A percentile compares a stretch with the other conserved stretches of the same genome.
Evolutionary conservation across 495 filamentous ascomycete species (phyloP).

Genomic region (Aspergillus panamensis): DNA sequence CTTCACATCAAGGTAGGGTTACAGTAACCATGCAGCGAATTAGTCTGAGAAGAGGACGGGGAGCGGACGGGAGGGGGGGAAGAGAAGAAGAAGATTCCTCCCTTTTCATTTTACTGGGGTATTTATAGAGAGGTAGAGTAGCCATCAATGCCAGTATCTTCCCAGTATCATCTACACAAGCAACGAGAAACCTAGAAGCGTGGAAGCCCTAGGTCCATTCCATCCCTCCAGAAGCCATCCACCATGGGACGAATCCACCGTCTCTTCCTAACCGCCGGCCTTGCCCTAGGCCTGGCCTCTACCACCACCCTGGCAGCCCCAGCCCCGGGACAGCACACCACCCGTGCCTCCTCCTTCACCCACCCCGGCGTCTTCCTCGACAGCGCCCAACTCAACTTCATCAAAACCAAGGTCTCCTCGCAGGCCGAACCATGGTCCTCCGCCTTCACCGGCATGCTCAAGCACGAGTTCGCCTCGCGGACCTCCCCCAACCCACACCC

Average conservation of each 20-base stretch:
- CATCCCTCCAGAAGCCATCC: not conserved
- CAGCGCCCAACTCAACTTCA: not conserved
- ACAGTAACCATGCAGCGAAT: not conserved
- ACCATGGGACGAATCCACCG: not conserved
- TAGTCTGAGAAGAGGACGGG: not conserved
- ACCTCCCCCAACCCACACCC: conserved; percentile 6
- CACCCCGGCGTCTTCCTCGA: conserved; percentile 1
- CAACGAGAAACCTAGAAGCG: not conserved
- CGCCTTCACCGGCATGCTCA: not conserved
- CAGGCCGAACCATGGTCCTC: not conserved
- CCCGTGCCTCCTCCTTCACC: not conserved
- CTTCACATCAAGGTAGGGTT: not conserved
- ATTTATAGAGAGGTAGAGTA: not conserved
- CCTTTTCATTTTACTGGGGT: not conserved
- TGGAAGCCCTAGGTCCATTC: not conserved
- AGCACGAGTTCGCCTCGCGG: not conserved
- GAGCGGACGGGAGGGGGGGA: not conserved
- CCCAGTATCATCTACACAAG: not conserved
- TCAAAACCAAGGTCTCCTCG: not conserved
- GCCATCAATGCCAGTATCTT: not conserved
- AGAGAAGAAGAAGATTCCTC: not conserved
- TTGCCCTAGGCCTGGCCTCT: not conserved
- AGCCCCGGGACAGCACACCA: not conserved
- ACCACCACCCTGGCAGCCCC: not conserved
- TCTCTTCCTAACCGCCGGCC: not conserved